Evolutionary conservation across 1,284 basidiomycete genomes (phyloP), one percentile per base, ranked within the genome.

Genomic region (Cutaneotrichosporon curvatum): DNA sequence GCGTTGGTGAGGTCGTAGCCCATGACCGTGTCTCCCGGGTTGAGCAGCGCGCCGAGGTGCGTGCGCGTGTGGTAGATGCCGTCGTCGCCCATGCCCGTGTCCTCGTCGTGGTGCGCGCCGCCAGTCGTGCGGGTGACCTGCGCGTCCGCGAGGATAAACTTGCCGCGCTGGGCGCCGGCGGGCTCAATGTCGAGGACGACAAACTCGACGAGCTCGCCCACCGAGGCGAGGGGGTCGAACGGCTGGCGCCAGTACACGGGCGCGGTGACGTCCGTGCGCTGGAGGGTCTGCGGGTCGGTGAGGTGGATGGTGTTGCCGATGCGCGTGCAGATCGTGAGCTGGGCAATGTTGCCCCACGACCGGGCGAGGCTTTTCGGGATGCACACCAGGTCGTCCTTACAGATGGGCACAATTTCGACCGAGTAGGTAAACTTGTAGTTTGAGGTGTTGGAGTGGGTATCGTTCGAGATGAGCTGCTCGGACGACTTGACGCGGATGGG

Each of bases 381-480:
- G 67, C 87, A 91, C 30, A 97, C 85, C 33, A 98, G 80, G 69
- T 98, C 94, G 68, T 98, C 94, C 72, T 97, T 97, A 76, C 94
- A 98, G 52, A 98, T 81, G 0, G 94, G 91, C 6, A 86, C 82
- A 60, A 98, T 95, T 73, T 98, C 94, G 59, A 97, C 87, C 16
- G 90, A 95, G 77, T 92, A 98, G 4, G 91, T 92, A 72, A 89
- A 94, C 73, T 96, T 98, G 79, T 89, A 96, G 74, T 90, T 97
- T 34, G 91, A 86, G 1, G 90, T 95, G 56, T 81, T 82, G 34
- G 84, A 82, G 70, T 98, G 94, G 1, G 87, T 91, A 67, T 98
- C 94, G 37, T 84, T 79, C 15, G 90, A 94, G 43, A 98, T 81
- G 16, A 98, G 78, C 69, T 94, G 91, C 68, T 96, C 92, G 2